A percentile compares a stretch with the other conserved stretches of the same genome.
Conservation (phyloP, 306 rosid genomes). For the Delonix regia region DNA sequence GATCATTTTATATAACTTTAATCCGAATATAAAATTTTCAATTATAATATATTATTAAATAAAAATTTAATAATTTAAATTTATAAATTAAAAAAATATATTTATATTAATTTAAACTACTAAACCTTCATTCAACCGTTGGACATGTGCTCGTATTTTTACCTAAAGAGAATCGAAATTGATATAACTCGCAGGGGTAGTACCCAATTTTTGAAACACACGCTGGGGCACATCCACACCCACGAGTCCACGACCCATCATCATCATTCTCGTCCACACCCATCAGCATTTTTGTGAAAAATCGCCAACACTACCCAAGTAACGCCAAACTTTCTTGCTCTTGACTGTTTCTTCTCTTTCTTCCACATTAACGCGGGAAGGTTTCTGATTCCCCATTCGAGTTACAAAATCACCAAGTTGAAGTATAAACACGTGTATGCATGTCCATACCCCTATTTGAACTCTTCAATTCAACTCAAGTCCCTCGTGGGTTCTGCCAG, state of each 20-base stretch:
- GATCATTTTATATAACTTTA: too few relatives aligned
- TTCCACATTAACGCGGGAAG: neutral
- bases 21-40: too few relatives aligned
- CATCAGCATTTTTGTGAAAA: neutral
- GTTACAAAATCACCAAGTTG: neutral
- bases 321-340: neutral
- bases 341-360: neutral
- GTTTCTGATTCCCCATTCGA: neutral
- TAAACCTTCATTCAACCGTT: too few relatives aligned
- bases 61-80: too few relatives aligned
- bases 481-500: constrained; percentile 34
- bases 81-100: too few relatives aligned
- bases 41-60: too few relatives aligned
- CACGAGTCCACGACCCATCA: neutral
- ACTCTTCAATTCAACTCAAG: constrained; percentile 47
- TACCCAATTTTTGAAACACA: neutral
- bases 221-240: neutral
- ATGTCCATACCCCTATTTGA: constrained; percentile 14
- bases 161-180: too few relatives aligned
- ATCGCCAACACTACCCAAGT: neutral
- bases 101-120: too few relatives aligned
- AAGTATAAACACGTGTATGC: neutral
- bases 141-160: too few relatives aligned
- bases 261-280: neutral
- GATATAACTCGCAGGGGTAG: too few relatives aligned